Conservation (phyloP, 1,284 basidiomycete genomes). For the Porogramme epimiltina region DNA sequence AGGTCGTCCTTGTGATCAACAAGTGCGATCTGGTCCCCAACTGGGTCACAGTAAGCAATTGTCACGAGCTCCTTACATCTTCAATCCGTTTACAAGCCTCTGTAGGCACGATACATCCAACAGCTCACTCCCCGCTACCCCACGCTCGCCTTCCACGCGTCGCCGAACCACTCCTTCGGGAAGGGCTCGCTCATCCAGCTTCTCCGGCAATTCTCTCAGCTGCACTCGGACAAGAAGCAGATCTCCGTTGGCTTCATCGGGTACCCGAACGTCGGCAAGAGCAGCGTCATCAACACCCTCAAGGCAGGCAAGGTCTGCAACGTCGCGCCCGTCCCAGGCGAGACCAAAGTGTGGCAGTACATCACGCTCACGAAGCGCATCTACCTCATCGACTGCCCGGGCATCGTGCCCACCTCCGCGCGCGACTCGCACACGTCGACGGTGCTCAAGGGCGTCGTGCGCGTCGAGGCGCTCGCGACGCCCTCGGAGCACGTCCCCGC, state of each 20-base stretch:
- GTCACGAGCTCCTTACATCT: constrained; percentile 7
- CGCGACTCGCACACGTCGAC: constrained; percentile 90
- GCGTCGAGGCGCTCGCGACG: constrained; percentile 92
- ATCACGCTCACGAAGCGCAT: constrained; percentile 95
- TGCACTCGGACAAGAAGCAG: constrained; percentile 99
- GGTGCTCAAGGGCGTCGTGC: constrained; percentile 96
- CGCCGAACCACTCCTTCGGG: constrained; percentile 98
- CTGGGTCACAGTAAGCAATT: constrained; percentile 93
- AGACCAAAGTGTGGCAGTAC: constrained; percentile 99
- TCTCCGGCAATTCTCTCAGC: constrained; percentile 93
- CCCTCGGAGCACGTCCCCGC: constrained; percentile 94
- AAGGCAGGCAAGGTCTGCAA: constrained; percentile 98
- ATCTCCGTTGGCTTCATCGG: constrained; percentile 98
- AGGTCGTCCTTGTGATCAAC: constrained; percentile 96
- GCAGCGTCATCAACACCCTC: constrained; percentile 96
- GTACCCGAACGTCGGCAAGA: constrained; percentile 99
- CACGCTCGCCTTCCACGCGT: constrained; percentile 98
- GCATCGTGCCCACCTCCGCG: constrained; percentile 94
- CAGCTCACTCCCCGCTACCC: constrained; percentile 94
- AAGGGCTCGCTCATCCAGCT: constrained; percentile 98
- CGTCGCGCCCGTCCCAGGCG: constrained; percentile 96
- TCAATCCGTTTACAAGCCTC: constrained; percentile 15
- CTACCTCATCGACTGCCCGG: constrained; percentile 99
- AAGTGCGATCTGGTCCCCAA: constrained; percentile 99
- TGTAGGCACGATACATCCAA: constrained; percentile 95